Evolutionary conservation across 805 yeast species (phyloP).

Genomic region (Kregervanrija delftensis): DNA sequence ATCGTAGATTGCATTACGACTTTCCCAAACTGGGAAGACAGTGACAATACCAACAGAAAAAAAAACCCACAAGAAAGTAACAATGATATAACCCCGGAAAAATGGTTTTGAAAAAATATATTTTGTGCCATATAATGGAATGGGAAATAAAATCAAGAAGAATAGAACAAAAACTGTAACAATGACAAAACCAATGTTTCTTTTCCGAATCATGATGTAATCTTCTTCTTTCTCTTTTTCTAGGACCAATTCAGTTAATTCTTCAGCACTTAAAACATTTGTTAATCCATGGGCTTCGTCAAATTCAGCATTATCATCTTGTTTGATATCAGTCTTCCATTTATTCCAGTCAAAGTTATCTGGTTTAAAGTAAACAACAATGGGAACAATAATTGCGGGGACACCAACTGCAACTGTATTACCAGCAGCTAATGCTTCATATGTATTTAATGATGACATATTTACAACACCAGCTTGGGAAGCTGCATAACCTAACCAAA

Average conservation of each 20-base stretch:
- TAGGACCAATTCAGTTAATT: conserved; percentile 22
- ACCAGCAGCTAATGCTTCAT: conserved; percentile 50
- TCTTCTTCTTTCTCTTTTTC: conserved; percentile 19
- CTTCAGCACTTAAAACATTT: conserved; percentile 23
- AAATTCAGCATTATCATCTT: conserved; percentile 34
- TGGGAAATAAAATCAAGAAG: conserved; percentile 28
- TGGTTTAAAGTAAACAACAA: conserved; percentile 36
- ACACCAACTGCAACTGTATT: conserved; percentile 48
- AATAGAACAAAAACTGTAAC: conserved; percentile 23
- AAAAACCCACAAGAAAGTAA: conserved; percentile 34
- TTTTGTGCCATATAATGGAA: conserved; percentile 34
- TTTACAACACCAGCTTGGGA: conserved; percentile 19
- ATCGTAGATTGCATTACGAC: conserved; percentile 14
- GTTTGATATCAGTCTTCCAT: conserved; percentile 34
- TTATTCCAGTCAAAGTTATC: conserved; percentile 46
- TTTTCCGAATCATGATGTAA: conserved; percentile 18
- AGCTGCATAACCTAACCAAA: conserved; percentile 32
- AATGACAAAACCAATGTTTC: conserved; percentile 22
- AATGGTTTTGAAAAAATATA: conserved; percentile 32
- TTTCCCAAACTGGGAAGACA: conserved; percentile 42
- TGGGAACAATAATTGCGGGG: conserved; percentile 40
- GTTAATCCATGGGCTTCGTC: conserved; percentile 26
- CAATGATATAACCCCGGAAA: conserved; percentile 33
- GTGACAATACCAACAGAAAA: conserved; percentile 33
- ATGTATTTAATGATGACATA: conserved; percentile 36